Percentiles rank a stretch among this genome's conserved stretches.
Evolutionary conservation across 768 basidiomycete species (phyloP).

Genomic region (Pleurotus eryngii): DNA sequence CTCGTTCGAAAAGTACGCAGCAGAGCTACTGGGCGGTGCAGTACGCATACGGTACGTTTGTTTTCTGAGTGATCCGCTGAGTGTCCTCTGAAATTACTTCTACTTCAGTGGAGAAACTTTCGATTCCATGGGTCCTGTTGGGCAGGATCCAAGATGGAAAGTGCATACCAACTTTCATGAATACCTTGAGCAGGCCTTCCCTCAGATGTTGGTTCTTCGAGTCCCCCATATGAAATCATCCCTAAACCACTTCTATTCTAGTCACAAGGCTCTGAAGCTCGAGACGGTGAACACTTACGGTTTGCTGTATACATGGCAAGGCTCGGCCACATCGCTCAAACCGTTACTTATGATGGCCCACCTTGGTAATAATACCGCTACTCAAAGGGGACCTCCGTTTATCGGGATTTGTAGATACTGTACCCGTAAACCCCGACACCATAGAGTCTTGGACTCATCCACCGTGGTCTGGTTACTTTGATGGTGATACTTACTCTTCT

Average conservation of each 20-base stretch:
- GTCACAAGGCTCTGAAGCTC: conserved; percentile 53
- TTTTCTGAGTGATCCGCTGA: neutral
- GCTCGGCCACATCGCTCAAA: conserved; percentile 55
- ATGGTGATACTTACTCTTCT: conserved; percentile 32
- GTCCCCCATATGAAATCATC: neutral
- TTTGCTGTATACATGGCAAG: conserved; percentile 71
- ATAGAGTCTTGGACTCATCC: conserved; percentile 50
- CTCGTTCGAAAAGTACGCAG: conserved; percentile 35
- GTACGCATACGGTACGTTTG: conserved; percentile 39
- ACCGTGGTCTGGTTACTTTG: conserved; percentile 56
- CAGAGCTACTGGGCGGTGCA: conserved; percentile 45
- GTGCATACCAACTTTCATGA: conserved; percentile 51
- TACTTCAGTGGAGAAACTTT: conserved; percentile 46
- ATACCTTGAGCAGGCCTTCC: conserved; percentile 51
- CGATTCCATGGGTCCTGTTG: conserved; percentile 45
- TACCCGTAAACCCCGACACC: conserved; percentile 53
- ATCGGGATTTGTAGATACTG: conserved; percentile 43
- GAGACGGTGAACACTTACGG: conserved; percentile 77
- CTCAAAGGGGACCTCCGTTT: neutral
- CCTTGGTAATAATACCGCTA: conserved; percentile 39
- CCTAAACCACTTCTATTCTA: conserved; percentile 19
- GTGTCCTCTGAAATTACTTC: neutral
- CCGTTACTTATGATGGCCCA: conserved; percentile 67
- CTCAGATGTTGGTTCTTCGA: conserved; percentile 53
- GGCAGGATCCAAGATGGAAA: conserved; percentile 52